Conservation (phyloP, 2,329 filamentous ascomycete species). For the Cercospora sojina region DNA sequence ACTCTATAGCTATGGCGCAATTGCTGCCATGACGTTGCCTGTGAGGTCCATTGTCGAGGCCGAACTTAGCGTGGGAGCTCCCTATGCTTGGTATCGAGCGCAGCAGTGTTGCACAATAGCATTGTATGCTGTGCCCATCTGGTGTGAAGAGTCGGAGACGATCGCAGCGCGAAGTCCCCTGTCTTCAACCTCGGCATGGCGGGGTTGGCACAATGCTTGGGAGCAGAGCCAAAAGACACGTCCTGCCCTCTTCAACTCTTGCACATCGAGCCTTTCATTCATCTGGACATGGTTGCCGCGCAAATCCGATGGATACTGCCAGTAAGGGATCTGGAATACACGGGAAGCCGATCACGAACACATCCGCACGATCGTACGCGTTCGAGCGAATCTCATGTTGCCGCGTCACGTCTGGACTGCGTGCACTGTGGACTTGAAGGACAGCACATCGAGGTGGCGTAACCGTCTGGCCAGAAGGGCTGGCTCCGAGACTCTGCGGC, state of each 20-base stretch:
- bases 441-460: background rate
- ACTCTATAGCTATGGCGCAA: slow-evolving; percentile 12
- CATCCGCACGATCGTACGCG: background rate
- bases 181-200: background rate
- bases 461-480: background rate
- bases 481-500: background rate
- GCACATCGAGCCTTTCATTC: background rate
- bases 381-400: background rate
- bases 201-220: slow-evolving; percentile 2
- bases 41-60: background rate
- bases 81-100: background rate
- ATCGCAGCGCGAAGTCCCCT: background rate
- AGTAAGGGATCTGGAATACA: background rate
- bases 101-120: background rate
- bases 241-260: background rate
- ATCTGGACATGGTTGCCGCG: background rate
- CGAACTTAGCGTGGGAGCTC: background rate
- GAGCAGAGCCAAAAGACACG: background rate
- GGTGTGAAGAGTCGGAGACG: background rate
- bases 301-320: background rate
- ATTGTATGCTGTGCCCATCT: background rate
- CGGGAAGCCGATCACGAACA: background rate
- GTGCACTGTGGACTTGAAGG: background rate
- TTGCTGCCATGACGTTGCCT: slow-evolving; percentile 3
- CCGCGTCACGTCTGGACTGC: background rate